phyloP scores from a whole-genome alignment of 225 moss, liverwort and hornwort species.

The Antitrichia curtipendula region DNA sequence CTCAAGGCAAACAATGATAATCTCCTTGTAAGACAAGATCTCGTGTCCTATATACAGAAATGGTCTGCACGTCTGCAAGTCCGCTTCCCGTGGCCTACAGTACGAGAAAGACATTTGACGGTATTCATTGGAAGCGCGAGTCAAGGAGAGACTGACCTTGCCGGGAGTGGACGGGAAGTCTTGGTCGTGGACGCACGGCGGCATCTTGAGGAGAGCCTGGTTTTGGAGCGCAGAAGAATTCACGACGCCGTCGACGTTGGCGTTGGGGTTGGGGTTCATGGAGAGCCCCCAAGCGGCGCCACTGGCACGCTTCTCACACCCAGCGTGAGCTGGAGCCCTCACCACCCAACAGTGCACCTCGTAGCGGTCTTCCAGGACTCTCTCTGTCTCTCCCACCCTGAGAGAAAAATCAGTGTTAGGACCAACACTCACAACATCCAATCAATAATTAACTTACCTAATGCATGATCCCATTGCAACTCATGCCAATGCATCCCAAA shows the following conservation, averaged over 20 bases:
- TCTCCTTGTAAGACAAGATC: not conserved
- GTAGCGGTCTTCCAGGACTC: not conserved
- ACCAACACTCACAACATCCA: not conserved
- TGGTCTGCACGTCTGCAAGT: not conserved
- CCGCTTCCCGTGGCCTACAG: not conserved
- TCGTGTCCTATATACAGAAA: not conserved
- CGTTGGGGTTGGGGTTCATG: not conserved
- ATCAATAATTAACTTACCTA: too few relatives aligned
- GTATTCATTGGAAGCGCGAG: not conserved
- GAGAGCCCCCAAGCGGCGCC: slow-evolving; percentile 4
- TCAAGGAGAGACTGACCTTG: slow-evolving; percentile 2
- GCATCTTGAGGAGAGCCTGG: slow-evolving; percentile 1
- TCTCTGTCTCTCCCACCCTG: not conserved
- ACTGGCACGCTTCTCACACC: slow-evolving; percentile 7
- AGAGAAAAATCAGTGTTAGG: too few relatives aligned
- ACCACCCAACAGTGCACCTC: slow-evolving; percentile 15
- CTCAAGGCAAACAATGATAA: not conserved
- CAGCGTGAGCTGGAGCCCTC: not conserved
- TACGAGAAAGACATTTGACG: not conserved
- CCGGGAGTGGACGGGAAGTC: slow-evolving; percentile 33
- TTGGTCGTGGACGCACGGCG: slow-evolving; percentile 15
- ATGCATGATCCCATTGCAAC: not conserved
- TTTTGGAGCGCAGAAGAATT: not conserved
- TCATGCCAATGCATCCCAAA: not conserved
- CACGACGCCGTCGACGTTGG: not conserved